Evolutionary conservation across 2,329 filamentous ascomycete genomes (phyloP).

Genomic region (Talaromyces islandicus): DNA sequence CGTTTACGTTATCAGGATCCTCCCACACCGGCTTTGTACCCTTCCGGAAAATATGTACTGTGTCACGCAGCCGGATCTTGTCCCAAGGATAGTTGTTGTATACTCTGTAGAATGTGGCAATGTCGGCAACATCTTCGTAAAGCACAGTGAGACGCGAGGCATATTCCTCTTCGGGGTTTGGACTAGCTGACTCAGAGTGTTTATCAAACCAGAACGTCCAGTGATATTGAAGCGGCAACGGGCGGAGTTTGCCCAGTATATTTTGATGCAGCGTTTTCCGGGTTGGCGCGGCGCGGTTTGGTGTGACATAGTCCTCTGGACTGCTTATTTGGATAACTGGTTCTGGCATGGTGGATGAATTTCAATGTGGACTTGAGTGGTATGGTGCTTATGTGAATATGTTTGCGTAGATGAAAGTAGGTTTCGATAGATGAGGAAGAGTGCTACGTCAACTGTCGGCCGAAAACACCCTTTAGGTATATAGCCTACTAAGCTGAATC

Average conservation of each 20-base stretch:
- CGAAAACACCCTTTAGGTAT: not conserved
- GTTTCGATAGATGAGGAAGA: not conserved
- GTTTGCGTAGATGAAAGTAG: not conserved
- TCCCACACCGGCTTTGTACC: constrained; percentile 75
- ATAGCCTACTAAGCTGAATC: not conserved
- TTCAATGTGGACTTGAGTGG: not conserved
- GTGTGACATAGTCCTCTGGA: not conserved
- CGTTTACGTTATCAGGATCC: constrained; percentile 77
- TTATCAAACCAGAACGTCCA: constrained; percentile 46
- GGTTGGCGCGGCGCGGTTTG: constrained; percentile 6
- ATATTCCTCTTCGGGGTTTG: constrained; percentile 2
- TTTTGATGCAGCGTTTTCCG: constrained; percentile 36
- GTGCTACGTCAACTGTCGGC: not conserved
- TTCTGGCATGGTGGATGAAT: not conserved
- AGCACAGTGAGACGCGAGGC: constrained; percentile 26
- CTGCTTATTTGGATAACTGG: constrained; percentile 1
- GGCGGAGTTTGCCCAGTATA: constrained; percentile 40
- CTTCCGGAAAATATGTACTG: constrained; percentile 72
- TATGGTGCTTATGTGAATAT: not conserved
- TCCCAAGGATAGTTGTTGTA: constrained; percentile 75
- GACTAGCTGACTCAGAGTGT: constrained; percentile 19
- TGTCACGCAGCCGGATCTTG: constrained; percentile 70
- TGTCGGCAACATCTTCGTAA: constrained; percentile 36
- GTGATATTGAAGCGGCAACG: constrained; percentile 42
- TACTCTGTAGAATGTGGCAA: constrained; percentile 64